These are phyloP conservation scores for Nemophila menziesii DNA, from an alignment of 257 asterid species.

Conservation along the genomic window DNA sequence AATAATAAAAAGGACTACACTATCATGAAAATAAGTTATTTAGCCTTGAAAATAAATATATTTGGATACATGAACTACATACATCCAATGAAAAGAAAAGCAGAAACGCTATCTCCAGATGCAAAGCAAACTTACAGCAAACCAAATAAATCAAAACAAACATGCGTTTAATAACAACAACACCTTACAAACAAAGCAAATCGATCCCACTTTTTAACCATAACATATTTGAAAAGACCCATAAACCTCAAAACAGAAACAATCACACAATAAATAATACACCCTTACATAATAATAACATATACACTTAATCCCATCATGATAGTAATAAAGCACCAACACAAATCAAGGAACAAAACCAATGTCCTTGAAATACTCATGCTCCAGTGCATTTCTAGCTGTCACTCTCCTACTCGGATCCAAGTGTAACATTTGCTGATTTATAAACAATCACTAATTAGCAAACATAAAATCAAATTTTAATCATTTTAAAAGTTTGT, in stretches of 20 bases:
- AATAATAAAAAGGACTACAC: no score
- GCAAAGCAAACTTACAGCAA: not conserved
- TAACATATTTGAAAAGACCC: conserved; percentile 15
- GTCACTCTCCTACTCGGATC: conserved; percentile 93
- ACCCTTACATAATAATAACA: conserved; percentile 31
- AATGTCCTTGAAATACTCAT: conserved; percentile 78
- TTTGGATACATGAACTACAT: not conserved
- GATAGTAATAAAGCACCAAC: conserved; percentile 11
- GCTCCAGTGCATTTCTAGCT: conserved; percentile 83
- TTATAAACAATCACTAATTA: conserved; percentile 1
- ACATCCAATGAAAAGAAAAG: not conserved
- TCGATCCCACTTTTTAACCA: conserved; percentile 18
- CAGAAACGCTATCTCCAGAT: not conserved
- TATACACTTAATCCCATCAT: conserved; percentile 44
- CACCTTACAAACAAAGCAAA: conserved; percentile 18
- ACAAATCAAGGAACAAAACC: conserved; percentile 48
- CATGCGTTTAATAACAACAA: not conserved
- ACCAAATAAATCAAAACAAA: not conserved
- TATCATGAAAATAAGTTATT: no score
- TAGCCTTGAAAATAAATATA: no score
- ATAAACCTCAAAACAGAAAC: conserved; percentile 17
- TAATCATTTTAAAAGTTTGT: not conserved
- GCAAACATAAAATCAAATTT: conserved; percentile 1
- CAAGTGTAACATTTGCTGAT: conserved; percentile 49
- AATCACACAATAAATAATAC: conserved; percentile 19